Evolutionary conservation across 2,329 filamentous ascomycete species (phyloP).

Genomic region (Apiospora hydei): DNA sequence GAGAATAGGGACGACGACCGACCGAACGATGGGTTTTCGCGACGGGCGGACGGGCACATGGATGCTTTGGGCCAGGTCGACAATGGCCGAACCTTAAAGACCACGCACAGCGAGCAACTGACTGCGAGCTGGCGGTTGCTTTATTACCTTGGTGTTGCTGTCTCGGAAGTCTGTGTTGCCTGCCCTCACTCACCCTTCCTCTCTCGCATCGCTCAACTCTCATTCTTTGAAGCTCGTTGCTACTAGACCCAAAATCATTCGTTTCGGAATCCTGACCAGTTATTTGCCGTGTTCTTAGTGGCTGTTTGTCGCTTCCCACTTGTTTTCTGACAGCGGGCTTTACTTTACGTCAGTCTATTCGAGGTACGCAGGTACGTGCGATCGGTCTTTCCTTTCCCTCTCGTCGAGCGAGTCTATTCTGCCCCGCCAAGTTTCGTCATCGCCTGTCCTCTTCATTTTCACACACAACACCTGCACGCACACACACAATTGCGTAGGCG

Average conservation of each 20-base stretch:
- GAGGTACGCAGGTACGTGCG: conserved; percentile 19
- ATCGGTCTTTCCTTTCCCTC: background rate
- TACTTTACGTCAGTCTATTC: conserved; percentile 10
- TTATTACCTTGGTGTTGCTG: conserved; percentile 4
- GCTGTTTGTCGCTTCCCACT: conserved; percentile 4
- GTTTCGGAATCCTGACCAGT: background rate
- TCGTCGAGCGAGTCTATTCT: background rate
- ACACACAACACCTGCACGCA: background rate
- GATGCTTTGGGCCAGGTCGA: background rate
- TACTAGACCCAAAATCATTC: background rate
- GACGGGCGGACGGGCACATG: background rate
- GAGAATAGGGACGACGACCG: background rate
- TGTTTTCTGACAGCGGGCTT: conserved; percentile 15
- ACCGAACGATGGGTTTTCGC: background rate
- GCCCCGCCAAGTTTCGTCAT: conserved; percentile 24
- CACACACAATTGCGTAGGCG: conserved; percentile 8
- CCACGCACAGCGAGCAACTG: background rate
- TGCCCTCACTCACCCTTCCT: background rate
- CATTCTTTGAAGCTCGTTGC: background rate
- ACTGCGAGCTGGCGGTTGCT: conserved; percentile 3
- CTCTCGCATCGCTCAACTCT: background rate
- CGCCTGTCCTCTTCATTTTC: background rate
- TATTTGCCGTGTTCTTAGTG: conserved; percentile 1
- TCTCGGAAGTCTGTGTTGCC: background rate
- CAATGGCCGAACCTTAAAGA: conserved; percentile 16